A percentile compares a stretch with the other conserved stretches of the same genome.
Conservation (phyloP, 805 yeast genomes). For the Candida germanica region DNA sequence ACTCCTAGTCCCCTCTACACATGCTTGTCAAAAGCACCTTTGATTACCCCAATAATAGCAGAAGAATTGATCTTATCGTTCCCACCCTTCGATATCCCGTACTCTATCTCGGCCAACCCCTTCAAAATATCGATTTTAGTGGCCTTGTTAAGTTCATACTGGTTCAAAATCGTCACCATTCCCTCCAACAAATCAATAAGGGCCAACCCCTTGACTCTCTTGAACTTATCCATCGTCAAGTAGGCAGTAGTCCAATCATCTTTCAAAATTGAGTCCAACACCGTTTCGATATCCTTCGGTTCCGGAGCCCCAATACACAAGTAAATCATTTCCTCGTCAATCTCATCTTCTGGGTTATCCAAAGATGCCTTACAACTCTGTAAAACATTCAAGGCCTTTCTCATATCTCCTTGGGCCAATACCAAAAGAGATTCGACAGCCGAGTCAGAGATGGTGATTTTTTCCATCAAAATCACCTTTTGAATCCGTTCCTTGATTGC, state of each 20-base stretch:
- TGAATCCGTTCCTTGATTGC: constrained; percentile 69
- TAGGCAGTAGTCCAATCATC: constrained; percentile 87
- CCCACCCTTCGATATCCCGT: constrained; percentile 89
- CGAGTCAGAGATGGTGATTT: constrained; percentile 51
- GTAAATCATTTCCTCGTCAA: constrained; percentile 74
- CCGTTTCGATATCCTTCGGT: constrained; percentile 75
- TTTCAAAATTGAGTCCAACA: constrained; percentile 71
- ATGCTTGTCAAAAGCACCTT: constrained; percentile 51
- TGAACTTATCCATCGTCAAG: constrained; percentile 60
- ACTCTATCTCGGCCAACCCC: constrained; percentile 84
- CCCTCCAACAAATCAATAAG: constrained; percentile 80
- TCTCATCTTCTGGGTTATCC: constrained; percentile 31
- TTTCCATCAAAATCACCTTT: constrained; percentile 67
- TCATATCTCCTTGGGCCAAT: constrained; percentile 93
- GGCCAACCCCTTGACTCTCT: constrained; percentile 80
- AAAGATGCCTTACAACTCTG: constrained; percentile 89
- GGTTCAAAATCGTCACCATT: constrained; percentile 65
- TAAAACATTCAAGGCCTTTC: constrained; percentile 86
- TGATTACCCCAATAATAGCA: constrained; percentile 85
- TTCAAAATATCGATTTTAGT: constrained; percentile 64
- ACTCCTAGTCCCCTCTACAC: too few relatives aligned
- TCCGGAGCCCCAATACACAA: constrained; percentile 96
- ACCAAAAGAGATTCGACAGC: constrained; percentile 67
- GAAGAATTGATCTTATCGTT: constrained; percentile 85
- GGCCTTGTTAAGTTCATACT: constrained; percentile 58